Conservation (phyloP, 208 protist species). For the Wallacemonas rigidus region DNA sequence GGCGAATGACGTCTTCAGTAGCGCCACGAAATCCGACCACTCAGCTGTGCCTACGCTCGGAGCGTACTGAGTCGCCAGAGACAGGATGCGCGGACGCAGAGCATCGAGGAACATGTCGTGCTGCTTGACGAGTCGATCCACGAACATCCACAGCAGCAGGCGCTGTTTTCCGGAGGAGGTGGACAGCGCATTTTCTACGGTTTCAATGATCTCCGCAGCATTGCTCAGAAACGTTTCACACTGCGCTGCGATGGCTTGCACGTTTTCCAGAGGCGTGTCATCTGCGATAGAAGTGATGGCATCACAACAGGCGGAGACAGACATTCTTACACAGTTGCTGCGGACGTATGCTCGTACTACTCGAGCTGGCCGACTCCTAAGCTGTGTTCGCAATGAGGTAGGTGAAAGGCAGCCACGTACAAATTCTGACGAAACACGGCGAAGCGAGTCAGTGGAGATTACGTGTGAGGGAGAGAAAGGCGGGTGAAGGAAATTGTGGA, state of each 20-base stretch:
- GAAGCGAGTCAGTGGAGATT: neutral
- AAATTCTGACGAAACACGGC: too few species aligned
- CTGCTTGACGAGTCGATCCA: constrained; percentile 86
- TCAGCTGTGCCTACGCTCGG: constrained; percentile 33
- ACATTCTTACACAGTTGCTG: constrained; percentile 29
- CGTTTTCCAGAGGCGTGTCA: constrained; percentile 42
- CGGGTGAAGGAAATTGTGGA: neutral
- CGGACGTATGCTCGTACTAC: too few species aligned
- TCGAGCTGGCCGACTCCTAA: too few species aligned
- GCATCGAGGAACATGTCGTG: constrained; percentile 77
- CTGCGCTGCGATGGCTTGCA: constrained; percentile 53
- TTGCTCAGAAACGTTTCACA: constrained; percentile 71
- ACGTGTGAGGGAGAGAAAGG: neutral
- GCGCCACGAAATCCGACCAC: constrained; percentile 66
- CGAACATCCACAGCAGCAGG: constrained; percentile 83
- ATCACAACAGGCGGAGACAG: constrained; percentile 70
- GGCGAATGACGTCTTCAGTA: constrained; percentile 73
- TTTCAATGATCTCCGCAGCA: constrained; percentile 70
- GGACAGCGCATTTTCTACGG: constrained; percentile 71
- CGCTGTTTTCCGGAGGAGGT: constrained; percentile 48
- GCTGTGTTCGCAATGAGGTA: too few species aligned
- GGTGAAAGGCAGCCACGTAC: too few species aligned
- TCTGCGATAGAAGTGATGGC: constrained; percentile 64
- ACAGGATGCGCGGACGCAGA: constrained; percentile 63
- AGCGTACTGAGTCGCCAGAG: constrained; percentile 49